phyloP scores from a whole-genome alignment of 2,329 filamentous ascomycete species.

The Berkeleyomyces basicola region DNA sequence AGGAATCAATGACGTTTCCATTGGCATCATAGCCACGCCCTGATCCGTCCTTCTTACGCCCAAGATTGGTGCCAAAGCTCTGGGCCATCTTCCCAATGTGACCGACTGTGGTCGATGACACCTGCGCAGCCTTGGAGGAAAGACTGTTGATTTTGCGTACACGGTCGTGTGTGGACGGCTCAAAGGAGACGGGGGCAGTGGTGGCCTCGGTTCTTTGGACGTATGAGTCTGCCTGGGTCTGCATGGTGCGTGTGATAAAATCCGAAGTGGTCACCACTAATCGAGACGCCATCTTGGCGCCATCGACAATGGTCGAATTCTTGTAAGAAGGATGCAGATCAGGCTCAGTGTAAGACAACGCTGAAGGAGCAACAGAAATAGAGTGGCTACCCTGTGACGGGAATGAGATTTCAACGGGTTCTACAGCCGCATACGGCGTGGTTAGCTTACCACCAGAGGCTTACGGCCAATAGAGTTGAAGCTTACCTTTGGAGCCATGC shows the following conservation, averaged over 20 bases:
- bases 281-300: conserved; percentile 73
- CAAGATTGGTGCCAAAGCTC: conserved; percentile 65
- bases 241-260: conserved; percentile 61
- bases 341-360: conserved; percentile 56
- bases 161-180: conserved; percentile 64
- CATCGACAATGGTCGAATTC: conserved; percentile 70
- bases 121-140: conserved; percentile 57
- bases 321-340: conserved; percentile 82
- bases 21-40: conserved; percentile 50
- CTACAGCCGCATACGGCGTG: conserved; percentile 19
- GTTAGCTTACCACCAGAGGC: conserved; percentile 2
- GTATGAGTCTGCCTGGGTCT: conserved; percentile 63
- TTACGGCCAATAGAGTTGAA: neutral
- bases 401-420: conserved; percentile 65
- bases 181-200: conserved; percentile 72
- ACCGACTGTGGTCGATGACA: conserved; percentile 77
- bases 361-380: conserved; percentile 48
- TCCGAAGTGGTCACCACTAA: conserved; percentile 79
- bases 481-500: conserved; percentile 77
- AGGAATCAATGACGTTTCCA: conserved; percentile 44
- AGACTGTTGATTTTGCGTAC: conserved; percentile 83
- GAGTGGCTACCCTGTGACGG: conserved; percentile 48
- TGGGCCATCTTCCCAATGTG: conserved; percentile 72
- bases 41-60: conserved; percentile 36
- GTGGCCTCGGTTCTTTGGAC: conserved; percentile 63